Conservation (phyloP, 2,329 filamentous ascomycete genomes). For the Aureobasidium sp. region DNA sequence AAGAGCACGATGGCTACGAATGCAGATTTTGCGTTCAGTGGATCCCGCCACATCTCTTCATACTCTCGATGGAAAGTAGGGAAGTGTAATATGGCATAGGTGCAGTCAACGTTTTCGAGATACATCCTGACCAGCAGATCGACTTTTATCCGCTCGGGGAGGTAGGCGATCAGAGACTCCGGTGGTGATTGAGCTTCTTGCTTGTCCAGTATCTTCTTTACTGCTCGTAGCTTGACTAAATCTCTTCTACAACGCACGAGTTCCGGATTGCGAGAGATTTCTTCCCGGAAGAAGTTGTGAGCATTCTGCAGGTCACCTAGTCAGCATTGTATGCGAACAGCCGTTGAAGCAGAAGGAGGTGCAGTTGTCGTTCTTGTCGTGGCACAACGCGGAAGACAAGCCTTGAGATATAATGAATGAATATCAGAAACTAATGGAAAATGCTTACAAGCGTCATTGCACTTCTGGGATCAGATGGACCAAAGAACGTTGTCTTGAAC, state of each 20-base stretch:
- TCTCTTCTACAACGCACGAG: conserved; percentile 28
- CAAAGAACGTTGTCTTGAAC: conserved; percentile 40
- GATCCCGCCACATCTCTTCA: conserved; percentile 36
- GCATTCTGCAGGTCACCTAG: neutral
- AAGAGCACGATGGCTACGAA: conserved; percentile 34
- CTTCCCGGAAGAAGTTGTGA: conserved; percentile 1
- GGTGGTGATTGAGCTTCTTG: conserved; percentile 18
- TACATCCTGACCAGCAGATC: conserved; percentile 40
- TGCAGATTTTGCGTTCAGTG: conserved; percentile 17
- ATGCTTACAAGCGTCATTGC: conserved; percentile 25
- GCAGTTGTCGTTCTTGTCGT: neutral
- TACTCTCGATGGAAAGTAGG: conserved; percentile 47
- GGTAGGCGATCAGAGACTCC: conserved; percentile 27
- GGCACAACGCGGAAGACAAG: neutral
- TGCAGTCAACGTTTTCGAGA: conserved; percentile 42
- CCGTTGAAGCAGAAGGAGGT: neutral
- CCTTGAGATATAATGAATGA: neutral
- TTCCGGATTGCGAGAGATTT: conserved; percentile 20
- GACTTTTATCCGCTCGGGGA: conserved; percentile 29
- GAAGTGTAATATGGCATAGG: conserved; percentile 45
- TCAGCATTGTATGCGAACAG: neutral
- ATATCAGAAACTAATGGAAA: neutral
- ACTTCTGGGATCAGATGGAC: conserved; percentile 30
- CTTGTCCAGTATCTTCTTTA: conserved; percentile 15
- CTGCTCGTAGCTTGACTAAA: conserved; percentile 16